Percentiles rank a stretch among this genome's conserved stretches.
Evolutionary conservation across 129 eudicot species (phyloP).

Genomic region (Lonicera japonica): DNA sequence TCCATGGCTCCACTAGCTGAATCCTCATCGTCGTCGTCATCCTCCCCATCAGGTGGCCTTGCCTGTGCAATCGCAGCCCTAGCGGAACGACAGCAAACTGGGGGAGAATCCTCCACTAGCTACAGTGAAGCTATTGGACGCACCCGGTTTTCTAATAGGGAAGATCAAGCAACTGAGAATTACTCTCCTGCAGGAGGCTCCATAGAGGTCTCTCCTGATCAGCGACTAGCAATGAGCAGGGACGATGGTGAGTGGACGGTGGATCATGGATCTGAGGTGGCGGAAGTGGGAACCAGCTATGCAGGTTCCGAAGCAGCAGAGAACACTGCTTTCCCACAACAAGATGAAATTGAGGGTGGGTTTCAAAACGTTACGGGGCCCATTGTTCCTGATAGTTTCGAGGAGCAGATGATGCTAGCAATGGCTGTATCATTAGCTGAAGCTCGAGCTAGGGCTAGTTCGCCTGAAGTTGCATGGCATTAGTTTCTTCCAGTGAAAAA

Average conservation of each 20-base stretch:
- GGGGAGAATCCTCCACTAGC: slow-evolving; percentile 49
- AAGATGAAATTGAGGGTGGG: slow-evolving; percentile 27
- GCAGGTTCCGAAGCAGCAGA: slow-evolving; percentile 27
- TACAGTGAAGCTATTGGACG: slow-evolving; percentile 21
- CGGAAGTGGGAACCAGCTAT: slow-evolving; percentile 37
- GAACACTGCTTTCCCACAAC: slow-evolving; percentile 16
- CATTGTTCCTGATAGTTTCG: slow-evolving; percentile 78
- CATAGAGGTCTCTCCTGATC: slow-evolving; percentile 32
- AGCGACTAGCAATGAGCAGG: slow-evolving; percentile 24
- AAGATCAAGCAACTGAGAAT: slow-evolving; percentile 12
- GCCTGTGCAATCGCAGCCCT: slow-evolving; percentile 87
- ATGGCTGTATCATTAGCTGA: slow-evolving; percentile 96
- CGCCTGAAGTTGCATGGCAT: slow-evolving; percentile 83
- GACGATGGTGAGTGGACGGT: slow-evolving; percentile 35
- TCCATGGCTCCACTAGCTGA: slow-evolving; percentile 31
- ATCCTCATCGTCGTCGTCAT: slow-evolving; percentile 38
- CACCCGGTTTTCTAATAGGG: slow-evolving; percentile 22
- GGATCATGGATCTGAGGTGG: slow-evolving; percentile 27
- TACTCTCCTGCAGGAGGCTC: slow-evolving; percentile 26
- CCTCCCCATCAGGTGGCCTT: slow-evolving; percentile 88
- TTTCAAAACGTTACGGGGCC: slow-evolving; percentile 25
- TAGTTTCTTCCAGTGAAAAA: slow-evolving; percentile 27
- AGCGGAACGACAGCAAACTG: slow-evolving; percentile 69
- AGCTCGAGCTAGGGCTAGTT: slow-evolving; percentile 53
- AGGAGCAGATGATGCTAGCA: slow-evolving; percentile 97